phyloP scores from a whole-genome alignment of 306 rosid genomes.

The Alnus rubra region DNA sequence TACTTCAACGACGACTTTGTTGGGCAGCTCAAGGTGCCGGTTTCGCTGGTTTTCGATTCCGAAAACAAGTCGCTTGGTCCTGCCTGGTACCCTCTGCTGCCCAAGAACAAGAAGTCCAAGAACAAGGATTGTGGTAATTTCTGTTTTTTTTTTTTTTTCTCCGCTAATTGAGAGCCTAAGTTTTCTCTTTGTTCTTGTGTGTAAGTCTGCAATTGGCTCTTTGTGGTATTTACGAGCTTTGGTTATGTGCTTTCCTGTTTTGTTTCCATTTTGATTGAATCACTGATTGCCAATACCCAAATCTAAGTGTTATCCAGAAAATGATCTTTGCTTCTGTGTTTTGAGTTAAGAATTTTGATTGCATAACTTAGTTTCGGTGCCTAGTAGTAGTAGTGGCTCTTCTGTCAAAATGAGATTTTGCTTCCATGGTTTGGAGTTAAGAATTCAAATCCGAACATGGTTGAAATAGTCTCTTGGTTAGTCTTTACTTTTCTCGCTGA shows the following conservation, averaged over 20 bases:
- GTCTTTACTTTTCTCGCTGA: not conserved
- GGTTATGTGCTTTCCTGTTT: not conserved
- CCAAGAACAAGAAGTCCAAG: constrained; percentile 68
- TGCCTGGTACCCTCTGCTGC: constrained; percentile 73
- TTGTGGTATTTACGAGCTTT: not conserved
- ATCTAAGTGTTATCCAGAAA: not conserved
- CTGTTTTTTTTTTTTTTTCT: not conserved
- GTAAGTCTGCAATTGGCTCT: not conserved
- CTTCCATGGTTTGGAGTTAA: not conserved
- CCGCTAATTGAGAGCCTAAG: constrained; percentile 11
- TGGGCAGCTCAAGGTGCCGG: constrained; percentile 61
- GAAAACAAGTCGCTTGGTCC: constrained; percentile 58
- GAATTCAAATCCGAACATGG: not conserved
- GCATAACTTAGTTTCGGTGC: not conserved
- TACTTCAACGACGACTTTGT: constrained; percentile 76
- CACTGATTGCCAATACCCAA: not conserved
- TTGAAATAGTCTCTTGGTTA: not conserved
- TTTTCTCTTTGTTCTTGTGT: constrained; percentile 2
- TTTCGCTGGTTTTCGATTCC: constrained; percentile 65
- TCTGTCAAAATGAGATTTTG: not conserved
- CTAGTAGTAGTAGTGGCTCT: not conserved
- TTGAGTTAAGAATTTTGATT: not conserved
- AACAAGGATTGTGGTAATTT: constrained; percentile 73
- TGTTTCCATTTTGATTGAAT: not conserved
- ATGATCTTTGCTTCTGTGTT: not conserved